Percentiles rank a stretch among this genome's conserved stretches.
These are phyloP conservation scores for Sugiyamaella japonica DNA, from an alignment of 1,139 yeast genomes.

Conservation along the genomic window DNA sequence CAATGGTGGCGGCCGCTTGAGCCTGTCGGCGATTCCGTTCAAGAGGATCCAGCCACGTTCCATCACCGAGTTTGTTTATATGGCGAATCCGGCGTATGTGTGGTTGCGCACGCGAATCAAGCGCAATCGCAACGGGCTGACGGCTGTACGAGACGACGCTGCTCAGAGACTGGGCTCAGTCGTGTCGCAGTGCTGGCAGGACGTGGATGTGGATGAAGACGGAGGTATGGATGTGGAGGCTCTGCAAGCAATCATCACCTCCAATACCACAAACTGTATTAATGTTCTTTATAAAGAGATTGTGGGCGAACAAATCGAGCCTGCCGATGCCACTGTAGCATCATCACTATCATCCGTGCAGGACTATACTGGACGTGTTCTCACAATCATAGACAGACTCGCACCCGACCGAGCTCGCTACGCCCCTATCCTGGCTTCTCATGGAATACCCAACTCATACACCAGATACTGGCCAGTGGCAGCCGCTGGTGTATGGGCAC, in stretches of 20 bases:
- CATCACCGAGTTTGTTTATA: constrained; percentile 17
- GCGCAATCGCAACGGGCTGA: constrained; percentile 12
- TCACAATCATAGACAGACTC: neutral
- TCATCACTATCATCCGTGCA: too few species aligned
- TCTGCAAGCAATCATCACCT: too few species aligned
- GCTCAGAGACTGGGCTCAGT: constrained; percentile 25
- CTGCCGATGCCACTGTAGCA: neutral
- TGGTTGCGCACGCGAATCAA: constrained; percentile 13
- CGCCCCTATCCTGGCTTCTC: constrained; percentile 1
- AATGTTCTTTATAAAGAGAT: constrained; percentile 6
- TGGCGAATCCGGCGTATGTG: constrained; percentile 20
- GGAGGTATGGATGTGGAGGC: too few species aligned
- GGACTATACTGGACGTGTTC: neutral
- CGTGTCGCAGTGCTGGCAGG: constrained; percentile 15
- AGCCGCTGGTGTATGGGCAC: constrained; percentile 31
- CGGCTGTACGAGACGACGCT: constrained; percentile 21
- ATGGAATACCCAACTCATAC: constrained; percentile 50
- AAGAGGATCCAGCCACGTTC: constrained; percentile 19
- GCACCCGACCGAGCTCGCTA: constrained; percentile 1
- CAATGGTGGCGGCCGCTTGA: constrained; percentile 2
- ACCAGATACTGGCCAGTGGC: constrained; percentile 70
- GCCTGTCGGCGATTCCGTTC: constrained; percentile 18
- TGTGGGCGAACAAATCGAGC: too few species aligned
- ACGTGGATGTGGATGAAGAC: neutral
- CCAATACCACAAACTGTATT: constrained; percentile 7